Base-by-base conservation (phyloP, 2,329 filamentous ascomycete genomes). In the Aspergillus fumigatus region DNA sequence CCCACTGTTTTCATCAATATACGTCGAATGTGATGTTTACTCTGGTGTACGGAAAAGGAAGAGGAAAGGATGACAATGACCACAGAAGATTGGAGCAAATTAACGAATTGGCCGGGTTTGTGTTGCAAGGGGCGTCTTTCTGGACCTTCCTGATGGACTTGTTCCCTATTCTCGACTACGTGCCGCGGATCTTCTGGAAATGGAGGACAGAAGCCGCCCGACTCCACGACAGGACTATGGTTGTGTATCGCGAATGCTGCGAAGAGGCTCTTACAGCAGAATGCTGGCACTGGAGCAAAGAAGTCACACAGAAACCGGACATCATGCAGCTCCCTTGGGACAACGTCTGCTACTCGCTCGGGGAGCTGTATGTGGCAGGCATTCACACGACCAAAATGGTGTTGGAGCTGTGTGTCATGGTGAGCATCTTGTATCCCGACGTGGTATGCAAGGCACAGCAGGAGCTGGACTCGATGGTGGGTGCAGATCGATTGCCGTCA, bases 41-140 rank as follows among this genome's bases (percentile, higher is more conserved):
- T 4, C 77, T 82, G 3, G 73, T 79, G 4, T 83, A 82, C 60
- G 80, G 80, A 0, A 78, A 80, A 55, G 75, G 79, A 6, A 77
- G 81, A 50, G 54, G 60, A 3, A 60, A 55, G 25, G 59, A 62
- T 53, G 77, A 81, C 56, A 76, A 74, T 3, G 32, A 79, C 79
- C 48, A 70, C 67, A 32, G 73, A 76, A 45, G 71, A 75, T 14
- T 80, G 60, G 67, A 75, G 49, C 78, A 78, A 64, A 79, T 81
- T 74, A 76, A 79, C 17, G 77, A 77, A 56, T 69, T 74, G 54
- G 74, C 48, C 26, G 40, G 32, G 1, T 64, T 54, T 41, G 50
- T 57, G 27, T 57, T 61, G 19, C 52, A 59, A 29, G 51, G 49
- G 19, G 48, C 57, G 3, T 52, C 58, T 2, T 52, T 53, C 7